Conservation (phyloP, 2,329 filamentous ascomycete genomes). For the Tolypocladium sp. region DNA sequence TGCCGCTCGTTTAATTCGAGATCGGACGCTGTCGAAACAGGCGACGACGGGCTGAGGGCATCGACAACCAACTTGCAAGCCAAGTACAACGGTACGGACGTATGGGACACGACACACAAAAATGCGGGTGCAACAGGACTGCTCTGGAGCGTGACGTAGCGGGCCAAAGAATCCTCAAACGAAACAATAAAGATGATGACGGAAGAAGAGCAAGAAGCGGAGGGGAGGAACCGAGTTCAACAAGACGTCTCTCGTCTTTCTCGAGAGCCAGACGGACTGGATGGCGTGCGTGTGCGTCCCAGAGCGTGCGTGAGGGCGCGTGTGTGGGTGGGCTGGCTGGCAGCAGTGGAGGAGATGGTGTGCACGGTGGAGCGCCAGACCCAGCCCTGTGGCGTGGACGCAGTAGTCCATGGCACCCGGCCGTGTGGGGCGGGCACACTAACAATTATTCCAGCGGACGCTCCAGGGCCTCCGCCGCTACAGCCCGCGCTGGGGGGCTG, state of each 20-base stretch:
- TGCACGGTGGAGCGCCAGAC: not conserved
- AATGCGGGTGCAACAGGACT: not conserved
- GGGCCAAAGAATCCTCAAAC: not conserved
- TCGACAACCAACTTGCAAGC: not conserved
- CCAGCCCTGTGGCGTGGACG: not conserved
- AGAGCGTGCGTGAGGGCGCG: not conserved
- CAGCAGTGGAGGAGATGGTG: not conserved
- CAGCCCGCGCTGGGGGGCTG: not conserved
- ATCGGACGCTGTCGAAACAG: constrained; percentile 2
- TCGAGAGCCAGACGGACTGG: not conserved
- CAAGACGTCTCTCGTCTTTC: not conserved
- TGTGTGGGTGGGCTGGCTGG: not conserved
- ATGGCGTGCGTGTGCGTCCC: not conserved
- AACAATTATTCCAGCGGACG: not conserved
- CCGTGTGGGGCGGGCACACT: not conserved
- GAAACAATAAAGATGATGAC: not conserved
- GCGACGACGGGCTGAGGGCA: not conserved
- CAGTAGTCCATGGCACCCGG: not conserved
- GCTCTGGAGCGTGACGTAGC: not conserved
- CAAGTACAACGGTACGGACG: not conserved
- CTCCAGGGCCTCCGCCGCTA: not conserved
- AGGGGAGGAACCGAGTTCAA: not conserved
- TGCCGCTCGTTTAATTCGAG: constrained; percentile 1
- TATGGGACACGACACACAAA: not conserved
- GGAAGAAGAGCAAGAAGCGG: not conserved